Evolutionary conservation across 1,284 basidiomycete genomes (phyloP).

Genomic region (Chondrostereum purpureum): DNA sequence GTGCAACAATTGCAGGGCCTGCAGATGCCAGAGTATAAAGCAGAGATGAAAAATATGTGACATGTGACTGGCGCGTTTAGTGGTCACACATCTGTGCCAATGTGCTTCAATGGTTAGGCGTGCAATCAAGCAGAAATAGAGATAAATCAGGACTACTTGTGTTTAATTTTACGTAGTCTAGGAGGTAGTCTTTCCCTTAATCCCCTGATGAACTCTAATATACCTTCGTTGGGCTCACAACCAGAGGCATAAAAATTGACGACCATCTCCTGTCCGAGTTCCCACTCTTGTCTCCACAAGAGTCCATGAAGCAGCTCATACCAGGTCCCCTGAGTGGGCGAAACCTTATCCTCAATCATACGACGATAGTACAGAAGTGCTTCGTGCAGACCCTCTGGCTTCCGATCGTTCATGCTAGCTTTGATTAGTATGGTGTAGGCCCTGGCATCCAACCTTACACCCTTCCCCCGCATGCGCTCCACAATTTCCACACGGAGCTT

Average conservation of each 20-base stretch:
- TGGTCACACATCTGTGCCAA: no score
- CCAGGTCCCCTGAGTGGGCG: conserved; percentile 63
- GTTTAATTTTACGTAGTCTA: no score
- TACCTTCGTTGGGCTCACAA: conserved; percentile 23
- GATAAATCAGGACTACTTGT: no score
- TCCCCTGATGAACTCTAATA: conserved; percentile 28
- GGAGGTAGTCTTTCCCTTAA: no score
- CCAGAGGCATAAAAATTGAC: conserved; percentile 45
- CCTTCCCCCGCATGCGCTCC: conserved; percentile 50
- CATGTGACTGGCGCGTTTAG: no score
- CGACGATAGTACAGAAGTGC: conserved; percentile 60
- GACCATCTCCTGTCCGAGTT: conserved; percentile 51
- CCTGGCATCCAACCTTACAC: conserved; percentile 47
- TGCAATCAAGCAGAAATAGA: no score
- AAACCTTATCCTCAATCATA: conserved; percentile 49
- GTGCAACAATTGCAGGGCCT: no score
- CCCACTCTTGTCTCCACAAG: conserved; percentile 46
- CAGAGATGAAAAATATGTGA: no score
- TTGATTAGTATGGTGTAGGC: conserved; percentile 75
- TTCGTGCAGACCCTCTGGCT: conserved; percentile 40
- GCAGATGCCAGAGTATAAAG: no score
- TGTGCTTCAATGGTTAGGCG: no score
- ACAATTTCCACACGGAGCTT: conserved; percentile 46
- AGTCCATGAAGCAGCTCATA: conserved; percentile 65
- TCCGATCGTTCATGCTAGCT: conserved; percentile 48